Percentiles rank a stretch among this genome's conserved stretches.
phyloP scores from a whole-genome alignment of 2,329 filamentous ascomycete genomes.

The Penicillium sp. region DNA sequence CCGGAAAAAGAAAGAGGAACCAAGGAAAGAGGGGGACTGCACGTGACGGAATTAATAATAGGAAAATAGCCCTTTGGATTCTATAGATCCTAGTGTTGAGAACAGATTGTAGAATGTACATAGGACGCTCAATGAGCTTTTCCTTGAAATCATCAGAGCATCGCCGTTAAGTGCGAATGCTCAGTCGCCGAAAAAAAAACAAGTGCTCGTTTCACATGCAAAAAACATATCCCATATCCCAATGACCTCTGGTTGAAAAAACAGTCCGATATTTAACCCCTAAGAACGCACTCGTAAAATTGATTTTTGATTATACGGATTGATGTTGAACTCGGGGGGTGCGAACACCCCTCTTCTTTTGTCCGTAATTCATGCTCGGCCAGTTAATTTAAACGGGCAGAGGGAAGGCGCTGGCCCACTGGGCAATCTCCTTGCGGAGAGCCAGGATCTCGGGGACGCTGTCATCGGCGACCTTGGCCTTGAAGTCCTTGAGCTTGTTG shows the following conservation, averaged over 20 bases:
- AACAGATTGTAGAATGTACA: slow-evolving; percentile 15
- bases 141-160: slow-evolving; percentile 19
- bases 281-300: slow-evolving; percentile 32
- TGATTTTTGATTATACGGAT: slow-evolving; percentile 33
- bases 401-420: slow-evolving; percentile 88
- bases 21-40: background rate
- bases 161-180: slow-evolving; percentile 24
- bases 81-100: slow-evolving; percentile 14
- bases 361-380: background rate
- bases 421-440: slow-evolving; percentile 84
- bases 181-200: slow-evolving; percentile 16
- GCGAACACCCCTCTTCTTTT: slow-evolving; percentile 16
- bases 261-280: slow-evolving; percentile 42
- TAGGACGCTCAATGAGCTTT: slow-evolving; percentile 22
- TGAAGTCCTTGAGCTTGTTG: slow-evolving; percentile 99
- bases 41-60: slow-evolving; percentile 2
- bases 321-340: slow-evolving; percentile 41
- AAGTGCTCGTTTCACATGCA: slow-evolving; percentile 25
- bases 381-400: slow-evolving; percentile 61
- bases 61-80: slow-evolving; percentile 11
- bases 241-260: slow-evolving; percentile 44
- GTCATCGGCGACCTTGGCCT: slow-evolving; percentile 80
- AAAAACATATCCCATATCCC: slow-evolving; percentile 31
- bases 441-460: slow-evolving; percentile 78
- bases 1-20: background rate